phyloP scores from a whole-genome alignment of 2,329 filamentous ascomycete genomes.

The Exophiala aquamarina region DNA sequence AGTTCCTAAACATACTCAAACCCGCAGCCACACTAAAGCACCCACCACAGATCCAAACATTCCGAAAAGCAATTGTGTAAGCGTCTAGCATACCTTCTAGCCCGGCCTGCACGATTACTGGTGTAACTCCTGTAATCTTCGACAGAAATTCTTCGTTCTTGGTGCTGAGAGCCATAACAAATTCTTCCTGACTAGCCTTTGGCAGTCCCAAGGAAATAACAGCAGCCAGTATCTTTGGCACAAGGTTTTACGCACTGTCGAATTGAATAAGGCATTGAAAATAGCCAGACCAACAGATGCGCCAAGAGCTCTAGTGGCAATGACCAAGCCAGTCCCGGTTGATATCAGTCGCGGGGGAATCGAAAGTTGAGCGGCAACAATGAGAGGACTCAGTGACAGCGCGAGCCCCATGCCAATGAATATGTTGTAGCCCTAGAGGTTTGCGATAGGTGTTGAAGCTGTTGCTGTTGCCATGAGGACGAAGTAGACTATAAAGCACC shows the following conservation, averaged over 20 bases:
- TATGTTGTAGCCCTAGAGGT: constrained; percentile 4
- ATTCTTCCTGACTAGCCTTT: too few relatives aligned
- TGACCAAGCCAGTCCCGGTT: constrained; percentile 5
- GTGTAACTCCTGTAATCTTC: constrained; percentile 6
- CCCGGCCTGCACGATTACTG: constrained; percentile 10
- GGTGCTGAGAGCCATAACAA: not conserved
- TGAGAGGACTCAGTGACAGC: constrained; percentile 5
- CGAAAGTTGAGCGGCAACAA: constrained; percentile 9
- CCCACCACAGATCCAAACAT: constrained; percentile 10
- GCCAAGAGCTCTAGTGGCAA: constrained; percentile 5
- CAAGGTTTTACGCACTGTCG: constrained; percentile 5
- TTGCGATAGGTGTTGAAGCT: constrained; percentile 1
- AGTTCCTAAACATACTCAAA: too few relatives aligned
- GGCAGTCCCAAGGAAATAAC: constrained; percentile 9
- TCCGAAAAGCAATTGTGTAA: constrained; percentile 6
- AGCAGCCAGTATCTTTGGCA: constrained; percentile 8
- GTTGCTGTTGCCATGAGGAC: constrained; percentile 10
- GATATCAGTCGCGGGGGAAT: constrained; percentile 10
- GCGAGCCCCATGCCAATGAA: constrained; percentile 14
- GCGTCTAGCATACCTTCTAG: constrained; percentile 10
- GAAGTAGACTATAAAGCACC: constrained; percentile 10
- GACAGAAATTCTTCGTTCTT: not conserved
- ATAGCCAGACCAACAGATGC: constrained; percentile 7
- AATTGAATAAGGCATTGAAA: constrained; percentile 9
- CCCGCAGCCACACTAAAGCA: too few relatives aligned